These are phyloP conservation scores for Penicillium sp. DNA, from an alignment of 2,329 filamentous ascomycete species.

Conservation along the genomic window DNA sequence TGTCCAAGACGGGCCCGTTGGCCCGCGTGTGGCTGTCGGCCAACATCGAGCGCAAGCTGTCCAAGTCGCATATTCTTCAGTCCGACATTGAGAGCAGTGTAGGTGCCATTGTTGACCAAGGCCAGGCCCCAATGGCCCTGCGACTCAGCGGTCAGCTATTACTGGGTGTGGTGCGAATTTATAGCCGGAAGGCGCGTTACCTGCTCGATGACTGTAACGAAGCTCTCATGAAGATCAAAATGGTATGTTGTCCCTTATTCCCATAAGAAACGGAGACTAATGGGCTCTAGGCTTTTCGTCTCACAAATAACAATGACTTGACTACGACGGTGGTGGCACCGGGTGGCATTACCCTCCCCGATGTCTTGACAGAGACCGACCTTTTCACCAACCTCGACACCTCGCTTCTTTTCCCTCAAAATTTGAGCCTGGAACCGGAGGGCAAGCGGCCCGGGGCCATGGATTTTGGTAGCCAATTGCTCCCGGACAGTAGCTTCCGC, in stretches of 20 bases:
- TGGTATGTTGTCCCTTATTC: conserved; percentile 56
- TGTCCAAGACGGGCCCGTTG: conserved; percentile 94
- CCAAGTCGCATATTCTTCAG: conserved; percentile 91
- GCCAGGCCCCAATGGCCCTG: conserved; percentile 88
- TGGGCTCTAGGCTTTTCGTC: conserved; percentile 71
- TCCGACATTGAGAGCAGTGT: conserved; percentile 94
- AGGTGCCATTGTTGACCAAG: conserved; percentile 86
- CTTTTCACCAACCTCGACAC: conserved; percentile 79
- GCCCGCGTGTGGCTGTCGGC: conserved; percentile 97
- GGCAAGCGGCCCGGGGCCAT: conserved; percentile 35
- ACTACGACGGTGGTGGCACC: conserved; percentile 75
- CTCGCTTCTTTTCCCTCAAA: conserved; percentile 71
- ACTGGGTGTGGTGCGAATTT: conserved; percentile 93
- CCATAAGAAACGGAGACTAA: conserved; percentile 1
- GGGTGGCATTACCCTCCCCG: conserved; percentile 79
- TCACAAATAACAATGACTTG: conserved; percentile 89
- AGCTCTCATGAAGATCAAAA: conserved; percentile 95
- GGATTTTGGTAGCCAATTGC: conserved; percentile 69
- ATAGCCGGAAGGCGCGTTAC: conserved; percentile 94
- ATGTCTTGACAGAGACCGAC: conserved; percentile 89
- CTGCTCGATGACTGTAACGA: conserved; percentile 96
- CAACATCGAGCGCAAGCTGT: conserved; percentile 96
- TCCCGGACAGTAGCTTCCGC: conserved; percentile 59
- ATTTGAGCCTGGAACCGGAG: conserved; percentile 46
- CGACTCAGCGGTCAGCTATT: conserved; percentile 90